phyloP scores from a whole-genome alignment of 352 stramenopile genomes.

The Phytophthora sansomeana region DNA sequence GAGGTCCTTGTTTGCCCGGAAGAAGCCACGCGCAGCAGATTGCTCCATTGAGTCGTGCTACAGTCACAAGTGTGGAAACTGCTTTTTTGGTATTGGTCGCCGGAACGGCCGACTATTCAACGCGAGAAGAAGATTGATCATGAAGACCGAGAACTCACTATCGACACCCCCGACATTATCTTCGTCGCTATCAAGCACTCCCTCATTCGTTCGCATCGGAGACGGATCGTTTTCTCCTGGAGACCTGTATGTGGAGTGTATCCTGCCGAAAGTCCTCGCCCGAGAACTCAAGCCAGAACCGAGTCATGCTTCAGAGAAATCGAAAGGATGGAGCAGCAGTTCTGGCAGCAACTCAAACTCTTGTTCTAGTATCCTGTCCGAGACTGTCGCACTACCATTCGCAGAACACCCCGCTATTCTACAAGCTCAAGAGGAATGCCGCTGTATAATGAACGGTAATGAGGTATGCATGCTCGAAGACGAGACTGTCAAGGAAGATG shows the following conservation, averaged over 20 bases:
- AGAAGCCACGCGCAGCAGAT: slow-evolving; percentile 49
- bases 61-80: slow-evolving; percentile 9
- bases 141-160: slow-evolving; percentile 32
- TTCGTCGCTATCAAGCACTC: slow-evolving; percentile 26
- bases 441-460: slow-evolving; percentile 70
- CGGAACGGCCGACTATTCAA: slow-evolving; percentile 16
- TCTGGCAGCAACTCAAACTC: slow-evolving; percentile 24
- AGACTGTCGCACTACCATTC: slow-evolving; percentile 52
- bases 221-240: slow-evolving; percentile 61
- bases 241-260: slow-evolving; percentile 62
- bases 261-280: slow-evolving; percentile 53
- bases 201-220: slow-evolving; percentile 62
- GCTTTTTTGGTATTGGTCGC: slow-evolving; percentile 10
- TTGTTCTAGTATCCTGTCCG: slow-evolving; percentile 21
- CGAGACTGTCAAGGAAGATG: slow-evolving; percentile 77
- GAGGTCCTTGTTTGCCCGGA: slow-evolving; percentile 62
- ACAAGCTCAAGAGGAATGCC: slow-evolving; percentile 69
- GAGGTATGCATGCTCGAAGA: slow-evolving; percentile 75
- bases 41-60: slow-evolving; percentile 27
- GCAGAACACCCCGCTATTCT: slow-evolving; percentile 57
- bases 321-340: slow-evolving; percentile 17
- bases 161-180: slow-evolving; percentile 32
- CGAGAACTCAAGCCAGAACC: slow-evolving; percentile 27
- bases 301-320: slow-evolving; percentile 6
- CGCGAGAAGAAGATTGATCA: slow-evolving; percentile 4